phyloP scores from a whole-genome alignment of 2,329 filamentous ascomycete species.

The Zymoseptoria brevis region DNA sequence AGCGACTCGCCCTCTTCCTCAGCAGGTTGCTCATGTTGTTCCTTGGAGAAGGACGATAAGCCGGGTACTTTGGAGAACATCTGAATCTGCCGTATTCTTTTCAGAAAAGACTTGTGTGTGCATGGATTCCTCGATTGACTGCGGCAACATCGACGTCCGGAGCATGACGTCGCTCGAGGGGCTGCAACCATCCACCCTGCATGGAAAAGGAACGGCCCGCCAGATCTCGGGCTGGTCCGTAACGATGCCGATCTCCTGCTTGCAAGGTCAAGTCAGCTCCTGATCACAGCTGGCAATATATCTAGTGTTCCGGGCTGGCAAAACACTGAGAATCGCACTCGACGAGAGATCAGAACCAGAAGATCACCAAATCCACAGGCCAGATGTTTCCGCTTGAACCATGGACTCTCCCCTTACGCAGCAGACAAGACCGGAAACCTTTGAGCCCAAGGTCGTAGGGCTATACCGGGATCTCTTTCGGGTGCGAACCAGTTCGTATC shows the following conservation, averaged over 20 bases:
- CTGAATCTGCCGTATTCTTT: neutral
- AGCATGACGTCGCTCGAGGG: neutral
- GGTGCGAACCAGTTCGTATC: slow-evolving; percentile 30
- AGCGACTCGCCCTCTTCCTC: slow-evolving; percentile 33
- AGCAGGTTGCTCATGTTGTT: slow-evolving; percentile 5
- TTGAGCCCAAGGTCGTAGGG: slow-evolving; percentile 88
- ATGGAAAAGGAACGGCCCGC: neutral
- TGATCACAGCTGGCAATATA: neutral
- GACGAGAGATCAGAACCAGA: neutral
- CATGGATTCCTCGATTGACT: neutral
- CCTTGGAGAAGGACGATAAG: slow-evolving; percentile 13
- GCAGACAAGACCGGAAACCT: slow-evolving; percentile 79
- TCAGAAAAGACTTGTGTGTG: slow-evolving; percentile 12
- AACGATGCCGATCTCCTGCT: neutral
- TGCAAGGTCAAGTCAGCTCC: neutral
- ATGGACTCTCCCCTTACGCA: slow-evolving; percentile 89
- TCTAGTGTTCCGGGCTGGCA: neutral
- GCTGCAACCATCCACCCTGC: neutral
- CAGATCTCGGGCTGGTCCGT: neutral
- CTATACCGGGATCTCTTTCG: slow-evolving; percentile 79
- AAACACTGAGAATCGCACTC: neutral
- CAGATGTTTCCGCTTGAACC: slow-evolving; percentile 44
- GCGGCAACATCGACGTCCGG: too few relatives aligned
- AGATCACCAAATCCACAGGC: neutral
- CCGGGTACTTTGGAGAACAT: slow-evolving; percentile 21